A percentile compares a stretch with the other conserved stretches of the same genome.
phyloP scores from a whole-genome alignment of 192 early-diverging fungal species.

The Chytriomyces sp. region DNA sequence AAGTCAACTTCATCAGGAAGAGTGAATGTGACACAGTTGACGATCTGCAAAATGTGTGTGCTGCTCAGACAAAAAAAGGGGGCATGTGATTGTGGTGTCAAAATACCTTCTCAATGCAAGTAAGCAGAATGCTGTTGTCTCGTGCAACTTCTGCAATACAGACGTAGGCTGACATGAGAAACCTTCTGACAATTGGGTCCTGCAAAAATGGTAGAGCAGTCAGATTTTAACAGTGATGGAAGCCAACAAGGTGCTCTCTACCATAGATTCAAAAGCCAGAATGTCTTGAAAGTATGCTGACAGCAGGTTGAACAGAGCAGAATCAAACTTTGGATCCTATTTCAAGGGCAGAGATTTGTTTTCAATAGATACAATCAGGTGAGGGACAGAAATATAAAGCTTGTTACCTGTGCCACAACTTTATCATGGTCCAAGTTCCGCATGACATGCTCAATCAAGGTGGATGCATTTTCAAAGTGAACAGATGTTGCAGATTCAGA shows the following conservation, averaged over 20 bases:
- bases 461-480: background rate
- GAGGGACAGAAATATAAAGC: background rate
- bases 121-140: constrained; percentile 25
- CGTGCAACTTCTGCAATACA: constrained; percentile 35
- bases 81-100: background rate
- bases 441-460: constrained; percentile 6
- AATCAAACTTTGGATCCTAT: background rate
- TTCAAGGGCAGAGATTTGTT: background rate
- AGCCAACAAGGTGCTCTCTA: constrained; percentile 9
- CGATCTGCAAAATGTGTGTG: constrained; percentile 30
- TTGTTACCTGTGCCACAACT: background rate
- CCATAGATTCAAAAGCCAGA: background rate
- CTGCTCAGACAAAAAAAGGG: background rate
- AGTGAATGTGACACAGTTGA: constrained; percentile 40
- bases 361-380: background rate
- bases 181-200: constrained; percentile 26
- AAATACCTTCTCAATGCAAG: constrained; percentile 43
- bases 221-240: constrained; percentile 1
- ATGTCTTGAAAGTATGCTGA: background rate
- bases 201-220: constrained; percentile 14
- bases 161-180: constrained; percentile 37
- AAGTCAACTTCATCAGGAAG: constrained; percentile 38
- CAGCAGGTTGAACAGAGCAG: background rate
- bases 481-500: background rate
- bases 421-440: background rate